phyloP scores from a whole-genome alignment of 352 stramenopile species.

The Globisporangium nunn region DNA sequence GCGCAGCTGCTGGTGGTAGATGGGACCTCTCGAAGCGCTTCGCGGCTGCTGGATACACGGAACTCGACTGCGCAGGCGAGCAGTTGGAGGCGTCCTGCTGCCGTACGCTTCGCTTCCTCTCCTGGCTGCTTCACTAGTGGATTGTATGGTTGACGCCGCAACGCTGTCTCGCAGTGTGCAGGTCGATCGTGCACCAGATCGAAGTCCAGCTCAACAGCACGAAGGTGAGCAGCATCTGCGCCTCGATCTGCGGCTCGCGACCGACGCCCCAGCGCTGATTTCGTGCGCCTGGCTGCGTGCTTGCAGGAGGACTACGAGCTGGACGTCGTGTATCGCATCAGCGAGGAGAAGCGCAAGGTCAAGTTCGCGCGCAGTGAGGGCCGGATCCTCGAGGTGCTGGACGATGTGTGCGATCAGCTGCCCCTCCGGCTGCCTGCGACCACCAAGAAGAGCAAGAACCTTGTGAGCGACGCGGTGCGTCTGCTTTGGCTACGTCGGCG shows the following conservation, averaged over 20 bases:
- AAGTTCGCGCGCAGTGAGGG: slow-evolving; percentile 80
- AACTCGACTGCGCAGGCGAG: slow-evolving; percentile 59
- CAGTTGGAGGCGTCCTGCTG: slow-evolving; percentile 59
- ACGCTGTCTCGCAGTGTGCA: slow-evolving; percentile 50
- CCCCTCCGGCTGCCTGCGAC: slow-evolving; percentile 27
- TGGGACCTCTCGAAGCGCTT: slow-evolving; percentile 84
- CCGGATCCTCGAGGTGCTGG: slow-evolving; percentile 78
- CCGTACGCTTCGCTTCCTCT: slow-evolving; percentile 28
- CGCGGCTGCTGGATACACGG: slow-evolving; percentile 39
- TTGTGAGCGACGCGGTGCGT: slow-evolving; percentile 52
- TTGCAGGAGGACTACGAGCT: slow-evolving; percentile 72
- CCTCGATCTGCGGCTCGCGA: too few species aligned
- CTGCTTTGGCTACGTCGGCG: too few species aligned
- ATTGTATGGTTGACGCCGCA: neutral
- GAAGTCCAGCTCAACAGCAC: slow-evolving; percentile 78
- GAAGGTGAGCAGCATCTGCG: slow-evolving; percentile 15
- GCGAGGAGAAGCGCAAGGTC: slow-evolving; percentile 83
- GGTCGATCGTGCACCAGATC: slow-evolving; percentile 76
- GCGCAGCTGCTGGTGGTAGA: slow-evolving; percentile 2
- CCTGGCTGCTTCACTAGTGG: neutral
- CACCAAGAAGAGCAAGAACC: slow-evolving; percentile 45
- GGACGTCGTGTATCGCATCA: slow-evolving; percentile 81
- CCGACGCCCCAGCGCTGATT: too few species aligned
- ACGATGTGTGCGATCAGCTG: slow-evolving; percentile 55
- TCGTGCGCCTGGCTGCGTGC: too few species aligned